Evolutionary conservation across 164 flowering plant species (phyloP), one percentile per base, ranked within the genome.

Genomic region (Annona squamosa): DNA sequence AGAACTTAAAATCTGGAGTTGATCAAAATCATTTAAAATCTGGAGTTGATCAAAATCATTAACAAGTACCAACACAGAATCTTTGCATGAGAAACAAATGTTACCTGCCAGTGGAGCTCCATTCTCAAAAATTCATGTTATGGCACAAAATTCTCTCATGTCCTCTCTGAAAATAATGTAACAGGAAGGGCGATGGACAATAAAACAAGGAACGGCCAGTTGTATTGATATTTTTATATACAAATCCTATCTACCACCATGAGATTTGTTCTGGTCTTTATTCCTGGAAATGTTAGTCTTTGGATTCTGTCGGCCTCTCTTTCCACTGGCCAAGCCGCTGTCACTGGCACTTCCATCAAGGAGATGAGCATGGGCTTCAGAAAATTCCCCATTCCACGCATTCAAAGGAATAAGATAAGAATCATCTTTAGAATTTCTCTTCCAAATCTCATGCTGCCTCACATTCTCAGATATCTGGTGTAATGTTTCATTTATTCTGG

Each of bases 381-480:
- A 81, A 74, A 92, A 92, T 73, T 95, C 99, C 59, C 59, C 76
- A 0, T 73, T 76, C 90, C 97, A 82, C 26, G 96, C 80, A 71
- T 77, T 84, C 85, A 95, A 73, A 63, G 98, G 99, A 72, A 95
- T 81, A 45, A 94, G 57, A 77, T 80, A 78, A 77, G 84, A 88
- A 69, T 95, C 99, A 79, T 95, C 98, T 80, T 83, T 90, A 2
- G 93, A 76, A 41, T 79, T 86, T 79, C 83, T 89, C 82, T 74
- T 87, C 62, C 71, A 82, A 81, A 82, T 82, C 81, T 91, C 93
- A 68, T 77, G 81, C 66, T 83, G 83, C 75, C 87, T 93, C 76
- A 95, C 91, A 79, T 93, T 93, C 82, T 92, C 99, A 52, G 99
- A 95, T 79, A 95, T 89, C 79, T 89, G 85, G 73, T 91, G 93